Evolutionary conservation across 1,284 basidiomycete genomes (phyloP), one percentile per base, ranked within the genome.

Genomic region (Tylopilus sp.): DNA sequence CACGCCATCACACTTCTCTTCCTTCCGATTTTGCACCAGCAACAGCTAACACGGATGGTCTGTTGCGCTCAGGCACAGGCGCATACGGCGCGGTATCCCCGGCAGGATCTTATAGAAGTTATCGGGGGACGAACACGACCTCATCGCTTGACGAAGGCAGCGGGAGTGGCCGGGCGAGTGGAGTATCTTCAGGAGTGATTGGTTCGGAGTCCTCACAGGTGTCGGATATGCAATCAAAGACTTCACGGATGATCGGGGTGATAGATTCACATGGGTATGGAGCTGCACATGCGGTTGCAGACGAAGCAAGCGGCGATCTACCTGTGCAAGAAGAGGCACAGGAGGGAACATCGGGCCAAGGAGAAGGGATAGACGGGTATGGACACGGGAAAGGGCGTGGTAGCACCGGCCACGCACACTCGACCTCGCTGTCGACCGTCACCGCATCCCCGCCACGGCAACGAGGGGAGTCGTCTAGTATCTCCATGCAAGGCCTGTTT

Each of bases 341-440:
- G 6, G 42, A 31, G 14, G 30, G 21, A 20, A 4, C 24, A 0
- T 35, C 28, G 12, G 39, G 39, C 2, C 52, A 41, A 12, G 37
- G 35, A 7, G 48, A 46, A 29, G 30, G 28, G 18, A 6, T 2
- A 6, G 43, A 28, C 21, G 47, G 34, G 17, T 40, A 31, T 4
- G 47, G 21, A 15, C 35, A 18, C 3, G 17, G 24, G 11, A 49
- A 29, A 10, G 38, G 28, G 10, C 57, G 33, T 7, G 38, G 3
- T 6, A 24, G 38, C 15, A 0, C 29, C 0, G 3, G 44, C 6
- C 62, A 62, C 17, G 35, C 49, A 31, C 53, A 66, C 39, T 64
- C 65, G 7, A 29, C 52, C 17, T 69, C 63, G 6, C 6, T 63
- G 14, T 63, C 64, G 8, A 65, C 67, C 20, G 48, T 65, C 5